Evolutionary conservation across 106 monocot species (phyloP), one percentile per base, ranked within the genome.

Genomic region (Dendrobium officinale): DNA sequence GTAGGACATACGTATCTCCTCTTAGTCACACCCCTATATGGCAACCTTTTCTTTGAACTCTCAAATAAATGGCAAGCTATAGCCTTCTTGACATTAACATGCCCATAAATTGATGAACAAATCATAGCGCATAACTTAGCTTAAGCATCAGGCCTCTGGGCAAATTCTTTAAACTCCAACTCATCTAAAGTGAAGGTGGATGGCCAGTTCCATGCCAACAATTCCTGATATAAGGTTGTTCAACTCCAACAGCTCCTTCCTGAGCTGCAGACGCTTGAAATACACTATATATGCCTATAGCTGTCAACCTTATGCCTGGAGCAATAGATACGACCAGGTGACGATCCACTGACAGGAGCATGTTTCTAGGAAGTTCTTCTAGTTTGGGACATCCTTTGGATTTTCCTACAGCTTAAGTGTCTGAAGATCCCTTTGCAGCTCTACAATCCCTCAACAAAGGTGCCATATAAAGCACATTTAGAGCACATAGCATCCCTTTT

Each of bases 51-150:
- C 84, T 87, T 92, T 48, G 98, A 95, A 42, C 98, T 94, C 16
- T 95, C 95, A 85, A 98, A 98, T 59, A 98, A 67, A 73, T 95
- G 79, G 79, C 95, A 98, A 82, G 95, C 98, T 0, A 98, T 26
- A 59, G 98, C 94, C 84, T 92, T 95, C 89, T 95, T 98, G 49
- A 98, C 91, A 87, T 98, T 95, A 85, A 67, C 79, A 82, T 98
- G 98, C 33, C 98, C 98, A 85, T 91, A 98, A 74, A 98, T 98
- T 45, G 98, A 98, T 81, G 98, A 95, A 40, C 82, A 92, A 85
- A 98, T 93, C 92, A 91, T 90, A 16, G 89, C 84, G 80, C 98
- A 98, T 81, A 98, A 9, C 75, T 87, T 91, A 6, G 79, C 66
- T 86, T 95, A 31, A 31, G 98, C 94, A 89, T 91, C 91, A 42